phyloP scores from a whole-genome alignment of 2,329 filamentous ascomycete species.

The Verticillium albo-atrum region DNA sequence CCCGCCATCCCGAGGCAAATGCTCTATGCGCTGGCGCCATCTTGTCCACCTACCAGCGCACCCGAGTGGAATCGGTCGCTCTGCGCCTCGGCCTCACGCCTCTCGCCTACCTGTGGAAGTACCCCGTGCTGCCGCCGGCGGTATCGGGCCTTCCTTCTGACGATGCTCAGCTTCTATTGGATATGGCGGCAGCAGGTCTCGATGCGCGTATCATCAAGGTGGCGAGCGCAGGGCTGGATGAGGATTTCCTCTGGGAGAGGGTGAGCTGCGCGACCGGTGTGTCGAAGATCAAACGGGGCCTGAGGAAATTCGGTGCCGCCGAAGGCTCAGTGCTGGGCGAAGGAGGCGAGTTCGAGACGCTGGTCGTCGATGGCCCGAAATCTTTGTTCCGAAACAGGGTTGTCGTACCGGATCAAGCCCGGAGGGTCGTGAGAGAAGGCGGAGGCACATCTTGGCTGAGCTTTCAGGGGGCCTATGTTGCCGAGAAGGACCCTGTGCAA shows the following conservation, averaged over 20 bases:
- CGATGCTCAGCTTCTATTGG: constrained; percentile 62
- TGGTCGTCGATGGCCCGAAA: constrained; percentile 76
- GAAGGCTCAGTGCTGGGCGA: constrained; percentile 79
- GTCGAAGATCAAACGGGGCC: constrained; percentile 42
- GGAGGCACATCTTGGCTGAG: constrained; percentile 74
- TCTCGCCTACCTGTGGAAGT: constrained; percentile 90
- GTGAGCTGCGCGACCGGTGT: constrained; percentile 56
- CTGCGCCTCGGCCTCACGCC: constrained; percentile 77
- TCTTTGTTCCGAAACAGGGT: constrained; percentile 70
- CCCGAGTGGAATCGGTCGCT: constrained; percentile 89
- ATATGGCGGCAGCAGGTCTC: constrained; percentile 74
- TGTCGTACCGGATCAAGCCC: constrained; percentile 50
- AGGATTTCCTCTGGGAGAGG: constrained; percentile 74
- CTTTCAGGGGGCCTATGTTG: constrained; percentile 53
- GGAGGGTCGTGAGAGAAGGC: constrained; percentile 56
- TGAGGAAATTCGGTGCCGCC: constrained; percentile 63
- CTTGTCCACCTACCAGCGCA: constrained; percentile 91
- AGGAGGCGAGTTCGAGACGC: constrained; percentile 93
- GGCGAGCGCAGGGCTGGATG: constrained; percentile 82
- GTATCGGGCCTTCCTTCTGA: constrained; percentile 17
- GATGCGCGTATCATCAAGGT: constrained; percentile 95
- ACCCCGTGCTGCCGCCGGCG: constrained; percentile 60
- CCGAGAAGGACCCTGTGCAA: constrained; percentile 28
- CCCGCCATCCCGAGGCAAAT: constrained; percentile 72
- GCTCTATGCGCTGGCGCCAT: constrained; percentile 90